A percentile compares a stretch with the other conserved stretches of the same genome.
Conservation (phyloP, 129 eudicot species). For the Tagetes erecta region DNA sequence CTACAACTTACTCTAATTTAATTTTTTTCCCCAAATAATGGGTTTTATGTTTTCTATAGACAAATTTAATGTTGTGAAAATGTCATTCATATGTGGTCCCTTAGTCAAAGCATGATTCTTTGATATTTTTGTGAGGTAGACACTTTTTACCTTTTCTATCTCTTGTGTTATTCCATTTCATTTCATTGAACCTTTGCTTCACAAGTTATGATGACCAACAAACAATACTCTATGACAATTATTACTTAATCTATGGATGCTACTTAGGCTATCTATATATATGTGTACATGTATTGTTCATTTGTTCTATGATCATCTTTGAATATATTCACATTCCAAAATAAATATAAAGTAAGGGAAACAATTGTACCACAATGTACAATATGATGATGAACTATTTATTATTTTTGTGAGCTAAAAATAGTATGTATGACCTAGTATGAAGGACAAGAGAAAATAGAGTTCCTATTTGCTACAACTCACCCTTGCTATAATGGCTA, state of each 20-base stretch:
- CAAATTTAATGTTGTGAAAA: background rate
- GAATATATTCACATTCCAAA: background rate
- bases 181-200: too few species aligned
- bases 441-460: conserved; percentile 11
- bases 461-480: conserved; percentile 18
- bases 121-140: conserved; percentile 25
- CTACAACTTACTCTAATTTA: too few species aligned
- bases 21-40: too few species aligned
- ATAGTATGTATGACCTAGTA: conserved; percentile 15
- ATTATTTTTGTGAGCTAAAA: background rate
- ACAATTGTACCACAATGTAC: background rate
- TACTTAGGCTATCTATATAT: too few species aligned
- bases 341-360: background rate
- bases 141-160: conserved; percentile 16
- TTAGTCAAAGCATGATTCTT: conserved; percentile 21
- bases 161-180: background rate
- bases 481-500: conserved; percentile 1
- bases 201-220: background rate
- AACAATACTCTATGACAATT: background rate
- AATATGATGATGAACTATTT: background rate
- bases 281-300: too few species aligned
- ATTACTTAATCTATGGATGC: too few species aligned
- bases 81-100: conserved; percentile 20
- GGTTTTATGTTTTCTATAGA: too few species aligned
- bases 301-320: too few species aligned